Base-by-base conservation (phyloP, 2,329 filamentous ascomycete genomes). In the Cladosporium cucumerinum region DNA sequence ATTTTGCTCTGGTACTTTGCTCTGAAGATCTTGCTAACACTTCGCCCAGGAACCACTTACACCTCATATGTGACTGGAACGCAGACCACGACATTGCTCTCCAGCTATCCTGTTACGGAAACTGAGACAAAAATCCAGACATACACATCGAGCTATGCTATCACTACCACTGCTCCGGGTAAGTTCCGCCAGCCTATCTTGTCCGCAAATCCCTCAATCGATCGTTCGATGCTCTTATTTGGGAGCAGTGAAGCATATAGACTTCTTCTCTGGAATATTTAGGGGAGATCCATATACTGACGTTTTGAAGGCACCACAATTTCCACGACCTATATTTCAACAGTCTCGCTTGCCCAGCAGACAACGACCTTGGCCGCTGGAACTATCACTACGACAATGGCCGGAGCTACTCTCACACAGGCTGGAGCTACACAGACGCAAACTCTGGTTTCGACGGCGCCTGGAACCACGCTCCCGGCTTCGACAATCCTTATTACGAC, bases 401-500 rank as follows among this genome's bases (percentile, higher is more conserved):
- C 54, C 8, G 54, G 54, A 39, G 54, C 32, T 2, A 57, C 54
- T 39, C 30, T 23, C 21, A 60, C 57, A 8, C 39, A 60, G 16
- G 16, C 57, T 14, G 57, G 57, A 16, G 34, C 23, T 21, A 59
- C 57, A 28, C 49, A 54, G 16, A 62, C 60, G 3, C 59, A 62
- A 28, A 52, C 49, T n/a, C 10, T 32, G 25, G 16, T 52, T 11
- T 52, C 49, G 8, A 52, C 49, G 16, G 49, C 49, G 3, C 16
- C 49, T 11, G 49, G 25, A 30, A 21, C 26, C 30, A 62, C 60
- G 21, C 60, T 43, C n/a, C 60, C 60, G 16, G 60, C 60, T 14
- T 62, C 60, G 5, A 62, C 60, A 2, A 36, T 43, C 11, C 39
- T 55, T n/a, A 21, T 62, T 3, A 62, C 60, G 11, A 62, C 60